A percentile compares a stretch with the other conserved stretches of the same genome.
Conservation (phyloP, 1,284 basidiomycete genomes). For the Macrocybe sp. region DNA sequence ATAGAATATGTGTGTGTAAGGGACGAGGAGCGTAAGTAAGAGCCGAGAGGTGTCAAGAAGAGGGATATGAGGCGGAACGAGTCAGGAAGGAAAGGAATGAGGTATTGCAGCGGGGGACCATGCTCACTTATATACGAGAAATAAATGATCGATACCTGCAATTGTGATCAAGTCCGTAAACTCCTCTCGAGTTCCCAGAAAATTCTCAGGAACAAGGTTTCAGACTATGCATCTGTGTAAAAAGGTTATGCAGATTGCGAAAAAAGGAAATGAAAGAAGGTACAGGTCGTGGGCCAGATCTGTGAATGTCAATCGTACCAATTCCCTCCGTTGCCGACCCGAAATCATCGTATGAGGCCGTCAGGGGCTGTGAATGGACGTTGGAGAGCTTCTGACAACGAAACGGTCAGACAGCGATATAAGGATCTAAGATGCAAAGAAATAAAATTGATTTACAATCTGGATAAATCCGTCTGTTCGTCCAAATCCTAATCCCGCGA, state of each 20-base stretch:
- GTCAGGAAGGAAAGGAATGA: constrained; percentile 18
- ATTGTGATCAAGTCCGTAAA: constrained; percentile 12
- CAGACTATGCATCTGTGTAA: constrained; percentile 11
- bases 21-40: constrained; percentile 16
- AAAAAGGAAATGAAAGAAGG: constrained; percentile 16
- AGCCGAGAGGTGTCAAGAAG: constrained; percentile 14
- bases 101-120: constrained; percentile 4
- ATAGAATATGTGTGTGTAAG: constrained; percentile 7
- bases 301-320: constrained; percentile 14
- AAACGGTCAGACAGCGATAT: no score
- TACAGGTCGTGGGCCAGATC: constrained; percentile 17
- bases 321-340: constrained; percentile 13
- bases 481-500: no score
- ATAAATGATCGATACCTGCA: constrained; percentile 11
- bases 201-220: constrained; percentile 16
- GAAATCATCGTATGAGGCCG: constrained; percentile 15
- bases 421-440: no score
- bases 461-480: no score
- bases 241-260: constrained; percentile 10
- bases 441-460: no score
- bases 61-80: constrained; percentile 12
- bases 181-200: constrained; percentile 9
- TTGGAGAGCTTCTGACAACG: background rate
- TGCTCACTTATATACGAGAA: constrained; percentile 14
- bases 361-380: constrained; percentile 6